Evolutionary conservation across 257 asterid genomes (phyloP), one percentile per base, ranked within the genome.

Genomic region (Solanum pimpinellifolium): DNA sequence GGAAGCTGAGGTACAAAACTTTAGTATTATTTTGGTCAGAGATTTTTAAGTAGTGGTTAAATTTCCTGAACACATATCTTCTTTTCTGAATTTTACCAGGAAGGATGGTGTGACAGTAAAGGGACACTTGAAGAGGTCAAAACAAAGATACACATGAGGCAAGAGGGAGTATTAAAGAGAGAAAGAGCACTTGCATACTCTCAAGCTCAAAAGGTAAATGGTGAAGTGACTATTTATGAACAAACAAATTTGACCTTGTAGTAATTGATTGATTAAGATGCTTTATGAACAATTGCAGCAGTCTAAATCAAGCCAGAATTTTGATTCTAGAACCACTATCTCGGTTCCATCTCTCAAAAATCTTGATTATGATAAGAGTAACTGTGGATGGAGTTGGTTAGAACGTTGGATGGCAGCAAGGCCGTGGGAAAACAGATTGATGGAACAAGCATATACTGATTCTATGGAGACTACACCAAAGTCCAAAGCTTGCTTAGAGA

Each of bases 341-440:
- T 89, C 93, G 3, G 88, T 90, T 49, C 92, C 92, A n/a, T 87
- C 94, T 18, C 83, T 87, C 9, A 94, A 91, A 72, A 91, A 83
- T 46, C 87, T 59, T 12, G 94, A 90, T 44, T 49, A 94, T 4
- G 96, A 93, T 70, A 94, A 97, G 92, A 91, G 87, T 27, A 89
- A 85, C 86, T 90, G 88, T 35, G 95, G 98, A 23, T 97, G 99
- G 99, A 97, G 98, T 94, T 97, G 99, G 99, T 92, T 95, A 37
- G 98, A 97, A 85, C 90, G 99, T 31, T 96, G 99, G 99, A 97
- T 96, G 99, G 96, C 98, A 25, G 98, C 98, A 29, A 95, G 93
- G 90, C 99, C 98, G 3, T 95, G 99, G 99, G 99, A 97, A 90
- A 97, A 93, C 88, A 89, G 98, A 86, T 77, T 95, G 46, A 93